Conservation (phyloP, 805 yeast species). For the Suhomyces emberorum region DNA sequence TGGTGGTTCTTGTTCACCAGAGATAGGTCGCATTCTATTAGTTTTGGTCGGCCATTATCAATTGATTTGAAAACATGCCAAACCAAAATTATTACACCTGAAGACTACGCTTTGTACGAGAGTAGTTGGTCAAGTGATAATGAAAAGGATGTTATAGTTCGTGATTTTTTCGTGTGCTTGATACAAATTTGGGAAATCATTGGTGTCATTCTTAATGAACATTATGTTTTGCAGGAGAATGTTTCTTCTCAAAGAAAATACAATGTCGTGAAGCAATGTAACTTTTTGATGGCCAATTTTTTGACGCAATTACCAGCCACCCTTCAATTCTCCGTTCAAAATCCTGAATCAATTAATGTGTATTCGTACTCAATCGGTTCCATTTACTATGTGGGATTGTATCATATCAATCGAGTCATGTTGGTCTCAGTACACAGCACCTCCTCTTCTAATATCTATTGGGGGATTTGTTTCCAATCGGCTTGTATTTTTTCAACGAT, state of each 20-base stretch:
- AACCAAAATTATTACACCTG: constrained; percentile 6
- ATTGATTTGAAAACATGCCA: constrained; percentile 3
- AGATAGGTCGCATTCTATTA: constrained; percentile 4
- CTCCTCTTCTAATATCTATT: constrained; percentile 1
- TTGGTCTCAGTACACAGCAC: constrained; percentile 1
- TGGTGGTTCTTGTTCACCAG: constrained; percentile 11
- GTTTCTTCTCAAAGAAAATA: background rate
- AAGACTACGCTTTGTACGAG: constrained; percentile 10
- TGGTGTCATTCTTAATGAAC: constrained; percentile 6
- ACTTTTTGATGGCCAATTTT: constrained; percentile 7
- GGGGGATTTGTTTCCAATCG: constrained; percentile 12
- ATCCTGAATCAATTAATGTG: constrained; percentile 2
- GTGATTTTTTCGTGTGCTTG: constrained; percentile 4
- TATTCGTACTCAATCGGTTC: constrained; percentile 4
- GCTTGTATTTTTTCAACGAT: constrained; percentile 2
- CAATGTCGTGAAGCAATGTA: constrained; percentile 5
- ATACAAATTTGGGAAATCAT: constrained; percentile 7
- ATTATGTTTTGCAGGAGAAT: constrained; percentile 1
- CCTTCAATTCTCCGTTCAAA: constrained; percentile 4
- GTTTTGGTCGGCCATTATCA: constrained; percentile 10
- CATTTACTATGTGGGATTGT: constrained; percentile 6
- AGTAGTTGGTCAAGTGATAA: constrained; percentile 5
- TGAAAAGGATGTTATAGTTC: background rate
- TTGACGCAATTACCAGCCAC: constrained; percentile 4
- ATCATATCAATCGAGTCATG: constrained; percentile 10